These are phyloP conservation scores for Plasmodium cynomolgi DNA, from an alignment of 169 alveolate genomes.

Conservation along the genomic window DNA sequence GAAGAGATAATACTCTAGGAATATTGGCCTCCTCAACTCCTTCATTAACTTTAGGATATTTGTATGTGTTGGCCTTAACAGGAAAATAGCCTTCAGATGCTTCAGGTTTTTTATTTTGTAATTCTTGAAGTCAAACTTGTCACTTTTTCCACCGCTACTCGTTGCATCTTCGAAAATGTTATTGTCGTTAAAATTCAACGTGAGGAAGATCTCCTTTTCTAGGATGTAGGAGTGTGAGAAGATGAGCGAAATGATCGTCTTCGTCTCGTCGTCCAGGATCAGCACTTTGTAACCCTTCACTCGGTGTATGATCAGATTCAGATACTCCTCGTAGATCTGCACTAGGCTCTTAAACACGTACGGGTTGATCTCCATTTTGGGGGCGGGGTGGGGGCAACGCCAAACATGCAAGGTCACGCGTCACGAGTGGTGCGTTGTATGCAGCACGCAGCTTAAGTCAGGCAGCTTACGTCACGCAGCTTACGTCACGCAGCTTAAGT, in stretches of 20 bases:
- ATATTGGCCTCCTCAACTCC: constrained; percentile 91
- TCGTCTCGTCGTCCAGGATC: constrained; percentile 93
- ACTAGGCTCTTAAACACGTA: constrained; percentile 78
- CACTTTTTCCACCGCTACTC: constrained; percentile 25
- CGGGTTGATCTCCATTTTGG: constrained; percentile 76
- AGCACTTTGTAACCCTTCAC: constrained; percentile 90
- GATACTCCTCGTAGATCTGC: constrained; percentile 78
- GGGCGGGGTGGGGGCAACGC: background rate
- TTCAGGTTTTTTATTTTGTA: constrained; percentile 84
- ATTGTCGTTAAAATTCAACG: constrained; percentile 91
- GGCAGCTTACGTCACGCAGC: background rate
- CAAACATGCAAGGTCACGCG: background rate
- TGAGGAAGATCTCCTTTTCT: constrained; percentile 92
- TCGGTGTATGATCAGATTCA: constrained; percentile 78
- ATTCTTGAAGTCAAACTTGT: constrained; percentile 49
- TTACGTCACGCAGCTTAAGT: background rate
- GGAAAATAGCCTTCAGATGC: constrained; percentile 92
- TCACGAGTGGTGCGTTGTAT: background rate
- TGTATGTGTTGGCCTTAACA: constrained; percentile 91
- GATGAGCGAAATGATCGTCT: constrained; percentile 91
- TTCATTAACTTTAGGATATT: constrained; percentile 86
- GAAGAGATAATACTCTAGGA: constrained; percentile 90
- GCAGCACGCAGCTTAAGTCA: background rate
- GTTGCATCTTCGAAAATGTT: constrained; percentile 67
- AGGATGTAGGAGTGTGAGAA: constrained; percentile 92